phyloP scores from a whole-genome alignment of 129 eudicot genomes.

The Tanacetum coccineum region DNA sequence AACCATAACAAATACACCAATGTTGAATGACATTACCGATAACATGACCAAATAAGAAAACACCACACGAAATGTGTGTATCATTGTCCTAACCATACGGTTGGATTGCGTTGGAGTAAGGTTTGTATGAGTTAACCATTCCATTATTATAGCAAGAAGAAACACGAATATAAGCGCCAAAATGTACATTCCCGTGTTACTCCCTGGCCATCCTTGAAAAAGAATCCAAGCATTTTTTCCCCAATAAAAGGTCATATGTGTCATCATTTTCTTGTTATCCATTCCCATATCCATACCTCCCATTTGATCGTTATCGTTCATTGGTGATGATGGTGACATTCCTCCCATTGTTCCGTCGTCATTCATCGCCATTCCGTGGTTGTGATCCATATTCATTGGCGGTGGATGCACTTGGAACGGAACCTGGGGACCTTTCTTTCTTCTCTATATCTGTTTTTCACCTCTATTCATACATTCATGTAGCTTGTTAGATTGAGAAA shows the following conservation, averaged over 20 bases:
- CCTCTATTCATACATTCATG: constrained; percentile 8
- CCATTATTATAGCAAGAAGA: constrained; percentile 45
- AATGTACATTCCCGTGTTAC: constrained; percentile 40
- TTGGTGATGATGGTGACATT: constrained; percentile 20
- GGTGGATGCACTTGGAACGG: constrained; percentile 28
- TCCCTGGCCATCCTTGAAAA: constrained; percentile 69
- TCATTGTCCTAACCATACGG: constrained; percentile 24
- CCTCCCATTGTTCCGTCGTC: constrained; percentile 27
- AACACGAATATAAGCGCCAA: constrained; percentile 52
- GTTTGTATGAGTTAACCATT: constrained; percentile 48
- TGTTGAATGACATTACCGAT: constrained; percentile 73
- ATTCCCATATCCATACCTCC: constrained; percentile 24
- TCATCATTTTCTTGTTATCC: constrained; percentile 40
- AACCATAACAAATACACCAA: constrained; percentile 62
- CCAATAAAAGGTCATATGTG: constrained; percentile 94
- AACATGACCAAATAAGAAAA: constrained; percentile 74
- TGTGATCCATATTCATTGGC: constrained; percentile 20
- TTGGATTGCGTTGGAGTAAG: constrained; percentile 15
- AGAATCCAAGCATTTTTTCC: constrained; percentile 58
- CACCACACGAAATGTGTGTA: constrained; percentile 50
- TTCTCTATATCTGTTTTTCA: constrained; percentile 16
- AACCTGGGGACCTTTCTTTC: constrained; percentile 21
- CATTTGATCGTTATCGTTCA: constrained; percentile 16
- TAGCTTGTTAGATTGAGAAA: constrained; percentile 8
- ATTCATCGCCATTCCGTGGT: constrained; percentile 27